Evolutionary conservation across 768 basidiomycete species (phyloP).

Genomic region (Xerocomus spinulosus): DNA sequence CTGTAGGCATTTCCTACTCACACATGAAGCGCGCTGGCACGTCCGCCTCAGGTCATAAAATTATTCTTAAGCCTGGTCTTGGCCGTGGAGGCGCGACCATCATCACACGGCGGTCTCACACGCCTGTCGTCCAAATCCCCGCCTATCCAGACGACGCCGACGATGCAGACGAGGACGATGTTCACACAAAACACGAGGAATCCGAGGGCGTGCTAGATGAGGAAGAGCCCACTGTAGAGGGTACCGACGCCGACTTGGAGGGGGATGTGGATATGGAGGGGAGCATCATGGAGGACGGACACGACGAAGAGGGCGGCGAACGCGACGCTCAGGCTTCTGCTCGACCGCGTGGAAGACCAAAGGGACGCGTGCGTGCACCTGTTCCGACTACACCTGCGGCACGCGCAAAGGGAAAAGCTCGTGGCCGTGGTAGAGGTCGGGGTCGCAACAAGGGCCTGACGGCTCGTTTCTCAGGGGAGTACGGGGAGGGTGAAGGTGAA

Average conservation of each 20-base stretch:
- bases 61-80: constrained; percentile 39
- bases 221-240: constrained; percentile 29
- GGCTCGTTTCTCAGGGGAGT: constrained; percentile 26
- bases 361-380: constrained; percentile 35
- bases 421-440: constrained; percentile 42
- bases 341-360: constrained; percentile 36
- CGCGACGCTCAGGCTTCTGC: constrained; percentile 31
- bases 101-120: constrained; percentile 22
- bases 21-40: constrained; percentile 22
- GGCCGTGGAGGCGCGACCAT: constrained; percentile 26
- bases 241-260: constrained; percentile 24
- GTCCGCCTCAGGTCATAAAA: constrained; percentile 30
- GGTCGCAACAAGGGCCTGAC: constrained; percentile 32
- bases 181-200: constrained; percentile 29
- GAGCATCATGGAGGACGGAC: constrained; percentile 28
- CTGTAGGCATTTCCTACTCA: constrained; percentile 1
- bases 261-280: constrained; percentile 29
- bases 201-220: constrained; percentile 28
- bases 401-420: constrained; percentile 30
- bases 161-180: constrained; percentile 23
- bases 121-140: constrained; percentile 17
- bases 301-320: constrained; percentile 33
- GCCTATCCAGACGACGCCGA: constrained; percentile 20
- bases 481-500: constrained; percentile 38
- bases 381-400: constrained; percentile 28